These are phyloP conservation scores for Metarhizium guizhouense DNA, from an alignment of 2,329 filamentous ascomycete species.

Conservation along the genomic window DNA sequence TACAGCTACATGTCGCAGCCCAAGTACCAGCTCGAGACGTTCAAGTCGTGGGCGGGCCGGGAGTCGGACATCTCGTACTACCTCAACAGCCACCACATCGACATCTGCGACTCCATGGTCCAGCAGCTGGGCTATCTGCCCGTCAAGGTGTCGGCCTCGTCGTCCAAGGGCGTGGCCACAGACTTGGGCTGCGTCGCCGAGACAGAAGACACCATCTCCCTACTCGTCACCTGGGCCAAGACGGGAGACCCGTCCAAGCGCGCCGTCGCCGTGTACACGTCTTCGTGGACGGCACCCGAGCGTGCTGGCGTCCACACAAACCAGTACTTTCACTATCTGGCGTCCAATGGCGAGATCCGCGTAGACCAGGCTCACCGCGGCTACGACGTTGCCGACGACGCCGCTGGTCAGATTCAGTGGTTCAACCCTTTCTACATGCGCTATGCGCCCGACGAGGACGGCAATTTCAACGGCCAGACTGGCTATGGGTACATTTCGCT, in stretches of 20 bases:
- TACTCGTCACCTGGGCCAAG: slow-evolving; percentile 83
- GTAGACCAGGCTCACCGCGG: slow-evolving; percentile 91
- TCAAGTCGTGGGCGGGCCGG: slow-evolving; percentile 87
- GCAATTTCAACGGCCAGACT: slow-evolving; percentile 84
- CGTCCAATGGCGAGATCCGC: slow-evolving; percentile 71
- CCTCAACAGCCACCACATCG: slow-evolving; percentile 89
- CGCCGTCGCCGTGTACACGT: slow-evolving; percentile 85
- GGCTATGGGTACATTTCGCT: slow-evolving; percentile 93
- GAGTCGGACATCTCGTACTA: slow-evolving; percentile 96
- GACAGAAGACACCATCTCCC: slow-evolving; percentile 89
- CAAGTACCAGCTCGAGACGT: slow-evolving; percentile 85
- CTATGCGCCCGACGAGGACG: slow-evolving; percentile 88
- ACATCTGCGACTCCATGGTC: slow-evolving; percentile 89
- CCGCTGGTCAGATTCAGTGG: slow-evolving; percentile 62
- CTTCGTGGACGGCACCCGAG: slow-evolving; percentile 89
- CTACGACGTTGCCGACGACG: slow-evolving; percentile 88
- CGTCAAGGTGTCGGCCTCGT: slow-evolving; percentile 68
- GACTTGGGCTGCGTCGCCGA: slow-evolving; percentile 67
- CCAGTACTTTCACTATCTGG: slow-evolving; percentile 96
- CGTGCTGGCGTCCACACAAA: slow-evolving; percentile 92
- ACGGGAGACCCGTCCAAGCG: slow-evolving; percentile 57
- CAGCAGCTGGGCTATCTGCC: slow-evolving; percentile 63
- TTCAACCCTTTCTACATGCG: slow-evolving; percentile 95
- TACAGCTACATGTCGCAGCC: slow-evolving; percentile 95
- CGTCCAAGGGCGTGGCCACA: slow-evolving; percentile 69